Evolutionary conservation across 129 eudicot genomes (phyloP), one percentile per base, ranked within the genome.

Genomic region (Flaveria sonorensis): DNA sequence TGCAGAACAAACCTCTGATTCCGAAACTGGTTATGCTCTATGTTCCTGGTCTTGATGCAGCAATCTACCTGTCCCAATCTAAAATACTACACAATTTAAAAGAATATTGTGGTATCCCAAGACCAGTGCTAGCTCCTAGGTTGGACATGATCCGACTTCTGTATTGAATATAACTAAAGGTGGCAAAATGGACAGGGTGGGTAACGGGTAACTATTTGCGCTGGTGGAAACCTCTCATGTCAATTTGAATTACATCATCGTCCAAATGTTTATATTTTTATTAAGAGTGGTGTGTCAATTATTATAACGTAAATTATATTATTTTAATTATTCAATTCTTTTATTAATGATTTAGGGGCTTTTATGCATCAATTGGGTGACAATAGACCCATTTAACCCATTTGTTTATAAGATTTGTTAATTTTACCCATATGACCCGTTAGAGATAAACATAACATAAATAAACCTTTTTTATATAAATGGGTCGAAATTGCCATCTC

Each of bases 1-100:
- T 86, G 92, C 96, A 94, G 99, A 94, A 94, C 89, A 94, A 94
- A 80, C 99, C 99, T 53, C 72, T 94, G 82, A 94, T 94, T 72
- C 90, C 94, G 1, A 94, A 94, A 76, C 96, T 94, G 85, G 93
- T 86, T 30, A 85, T 94, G 96, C 86, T 94, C 45, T 89, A 91
- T 86, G 86, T 94, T 78, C 99, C 99, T 65, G 97, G 99, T 57
- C 99, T 94, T 73, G 99, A 94, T 82, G 97, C 97, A 13, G 96
- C 96, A 61, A 76, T 94, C 65, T 94, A 91, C 68, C 74, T 91
- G 72, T 59, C 67, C 39, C 97, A 93, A 73, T 80, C 88, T 62
- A 93, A 91, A 76, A 24, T 80, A 70, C 86, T 93, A 32, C 86
- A 74, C 57, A 77, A 89, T 86, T 81, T 93, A 45, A 93, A 89